Base-by-base conservation (phyloP, 2,329 filamentous ascomycete genomes). In the Mycosphaerella sp. region DNA sequence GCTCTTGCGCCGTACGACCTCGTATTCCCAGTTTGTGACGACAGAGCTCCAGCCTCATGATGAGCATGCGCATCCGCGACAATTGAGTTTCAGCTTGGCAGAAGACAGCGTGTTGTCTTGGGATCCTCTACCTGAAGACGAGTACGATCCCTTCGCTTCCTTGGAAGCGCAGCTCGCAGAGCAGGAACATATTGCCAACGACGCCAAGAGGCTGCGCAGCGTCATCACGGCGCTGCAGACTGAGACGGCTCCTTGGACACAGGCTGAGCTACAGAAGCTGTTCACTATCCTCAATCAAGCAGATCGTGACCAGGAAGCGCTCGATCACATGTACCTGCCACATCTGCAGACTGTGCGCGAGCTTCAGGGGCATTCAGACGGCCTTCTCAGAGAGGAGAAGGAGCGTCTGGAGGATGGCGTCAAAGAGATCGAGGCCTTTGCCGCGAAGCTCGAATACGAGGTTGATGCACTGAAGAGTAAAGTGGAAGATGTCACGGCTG, bases 401-500 rank as follows among this genome's bases (percentile, higher is more conserved):
- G 77, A 78, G 21, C 78, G 80, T 49, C 74, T 95, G 38, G 81
- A 80, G 3, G 88, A 93, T 66, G 79, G 80, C 12, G 76, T 90
- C 57, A 86, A 86, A 68, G 87, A 93, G 59, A 78, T 96, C 11
- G 90, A 95, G 68, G 80, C 86, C 21, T 75, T 95, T 39, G 83
- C 86, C 2, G 89, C 89, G 17, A 91, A 91, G 70, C 77, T 97
- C 52, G 91, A 97, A 65, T 97, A 97, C 70, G 92, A 96, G 74
- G 85, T 96, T 57, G 82, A 86, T 56, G 83, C 84, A 12, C 75
- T 97, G n/a, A 78, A 83, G 46, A 83, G 84, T 45, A 89, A 89
- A 64, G 85, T 95, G 8, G 80, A 87, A 63, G 92, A 97, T 66
- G 87, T 95, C 7, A 90, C 95, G 66, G 86, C 89, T 57, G 87